Evolutionary conservation across 202 grass and related monocot species (phyloP).

Genomic region (Cymbopogon flexuosus): DNA sequence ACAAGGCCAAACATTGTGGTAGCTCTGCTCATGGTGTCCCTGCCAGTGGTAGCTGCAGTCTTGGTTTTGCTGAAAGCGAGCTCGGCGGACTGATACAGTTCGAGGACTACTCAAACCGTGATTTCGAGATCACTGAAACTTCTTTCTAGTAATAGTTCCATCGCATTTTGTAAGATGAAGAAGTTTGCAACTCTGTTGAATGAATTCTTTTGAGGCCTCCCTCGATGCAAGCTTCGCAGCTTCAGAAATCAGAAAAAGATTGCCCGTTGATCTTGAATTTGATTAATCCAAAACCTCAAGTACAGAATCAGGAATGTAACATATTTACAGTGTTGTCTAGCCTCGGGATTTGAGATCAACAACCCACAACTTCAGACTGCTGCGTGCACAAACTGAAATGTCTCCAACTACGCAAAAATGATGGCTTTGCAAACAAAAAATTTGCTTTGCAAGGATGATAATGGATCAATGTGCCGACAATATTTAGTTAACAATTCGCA

Average conservation of each 20-base stretch:
- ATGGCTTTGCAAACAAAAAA: no score
- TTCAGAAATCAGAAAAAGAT: not conserved
- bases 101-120: not conserved
- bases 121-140: not conserved
- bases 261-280: not conserved
- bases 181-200: not conserved
- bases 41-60: slow-evolving; percentile 55
- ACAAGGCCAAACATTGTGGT: slow-evolving; percentile 63
- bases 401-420: slow-evolving; percentile 22
- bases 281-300: not conserved
- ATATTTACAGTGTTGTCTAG: slow-evolving; percentile 26
- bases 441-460: slow-evolving; percentile 22
- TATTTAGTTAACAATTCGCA: slow-evolving; percentile 30
- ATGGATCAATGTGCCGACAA: not conserved
- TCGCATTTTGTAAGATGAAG: not conserved
- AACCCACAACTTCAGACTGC: not conserved
- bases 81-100: not conserved
- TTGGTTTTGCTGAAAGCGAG: slow-evolving; percentile 61
- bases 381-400: slow-evolving; percentile 13
- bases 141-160: not conserved
- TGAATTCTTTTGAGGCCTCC: not conserved
- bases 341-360: not conserved
- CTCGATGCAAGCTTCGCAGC: not conserved
- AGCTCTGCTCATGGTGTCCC: slow-evolving; percentile 67
- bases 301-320: not conserved